Percentiles rank a stretch among this genome's conserved stretches.
These are phyloP conservation scores for Trametes gibbosa DNA, from an alignment of 768 basidiomycete genomes.

Conservation along the genomic window DNA sequence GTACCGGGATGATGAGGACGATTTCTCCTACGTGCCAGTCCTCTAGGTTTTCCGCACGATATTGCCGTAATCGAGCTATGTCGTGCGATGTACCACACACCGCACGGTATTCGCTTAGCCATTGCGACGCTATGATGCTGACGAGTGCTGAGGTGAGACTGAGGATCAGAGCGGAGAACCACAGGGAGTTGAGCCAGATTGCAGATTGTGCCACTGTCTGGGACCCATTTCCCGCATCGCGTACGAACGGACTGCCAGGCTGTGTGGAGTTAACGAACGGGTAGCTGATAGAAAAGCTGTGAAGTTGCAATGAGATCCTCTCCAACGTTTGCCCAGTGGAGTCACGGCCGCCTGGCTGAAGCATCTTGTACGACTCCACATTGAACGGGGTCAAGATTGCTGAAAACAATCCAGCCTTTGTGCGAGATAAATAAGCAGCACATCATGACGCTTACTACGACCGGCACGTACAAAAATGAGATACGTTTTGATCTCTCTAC, in stretches of 20 bases:
- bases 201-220: not conserved
- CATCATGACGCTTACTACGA: too few relatives aligned
- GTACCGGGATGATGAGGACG: constrained; percentile 15
- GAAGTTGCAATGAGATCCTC: constrained; percentile 11
- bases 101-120: constrained; percentile 19
- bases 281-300: constrained; percentile 5
- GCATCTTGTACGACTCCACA: constrained; percentile 19
- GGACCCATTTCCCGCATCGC: not conserved
- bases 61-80: constrained; percentile 16
- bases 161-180: constrained; percentile 26
- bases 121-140: constrained; percentile 29
- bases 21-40: constrained; percentile 17
- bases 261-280: constrained; percentile 13
- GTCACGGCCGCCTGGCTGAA: constrained; percentile 12
- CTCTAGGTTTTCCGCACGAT: constrained; percentile 16
- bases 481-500: not conserved
- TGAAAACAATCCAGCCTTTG: constrained; percentile 28
- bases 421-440: not conserved
- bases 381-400: constrained; percentile 25
- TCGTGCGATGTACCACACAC: not conserved
- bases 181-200: constrained; percentile 22
- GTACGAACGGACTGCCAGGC: not conserved
- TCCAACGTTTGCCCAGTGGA: not conserved
- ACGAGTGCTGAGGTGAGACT: constrained; percentile 26
- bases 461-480: not conserved